Evolutionary conservation across 176 grass and related monocot species (phyloP), one percentile per base, ranked within the genome.

Genomic region (Zea mays): DNA sequence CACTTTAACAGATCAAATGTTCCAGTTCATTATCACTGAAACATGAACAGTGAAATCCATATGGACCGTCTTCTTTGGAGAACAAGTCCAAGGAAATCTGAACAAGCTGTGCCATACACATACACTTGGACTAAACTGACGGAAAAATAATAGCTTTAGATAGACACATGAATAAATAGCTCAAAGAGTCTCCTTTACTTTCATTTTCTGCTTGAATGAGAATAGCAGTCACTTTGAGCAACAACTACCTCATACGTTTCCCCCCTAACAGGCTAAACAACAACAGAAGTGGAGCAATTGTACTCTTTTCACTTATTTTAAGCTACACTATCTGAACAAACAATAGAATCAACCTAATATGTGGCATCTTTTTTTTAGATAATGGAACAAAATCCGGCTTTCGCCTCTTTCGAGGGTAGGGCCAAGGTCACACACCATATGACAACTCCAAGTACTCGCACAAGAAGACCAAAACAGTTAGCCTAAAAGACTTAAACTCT

Each of bases 161-260:
- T 12, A 47, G 21, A 17, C 21, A 47, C 48, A 3, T 45, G n/a
- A 56, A 63, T 69, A 16, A 8, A 27, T 19, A 65, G 65, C 45
- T 86, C 10, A 27, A 27, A 27, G 27, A 27, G 27, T 27, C 27
- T 27, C 27, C 27, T 27, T 27, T 27, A 27, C 27, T 27, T 27
- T 27, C 27, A 27, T 27, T 27, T 27, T 27, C 27, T 27, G 27
- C 27, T 27, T 27, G 27, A 76, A 68, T 52, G 42, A 20, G 14
- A 81, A 86, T 33, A 55, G 42, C 38, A 72, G 40, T 56, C 43
- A 64, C 35, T 76, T 45, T 38, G 37, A 81, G 55, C 56, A 65
- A 48, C 85, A 65, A 55, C 40, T 77, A 20, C 20, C 11, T 0
- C 37, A 21, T 67, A 60, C 56, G 56, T 57, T 64, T 82, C 73